Conservation (phyloP, 768 basidiomycete genomes). For the Coprinopsis cinerea region DNA sequence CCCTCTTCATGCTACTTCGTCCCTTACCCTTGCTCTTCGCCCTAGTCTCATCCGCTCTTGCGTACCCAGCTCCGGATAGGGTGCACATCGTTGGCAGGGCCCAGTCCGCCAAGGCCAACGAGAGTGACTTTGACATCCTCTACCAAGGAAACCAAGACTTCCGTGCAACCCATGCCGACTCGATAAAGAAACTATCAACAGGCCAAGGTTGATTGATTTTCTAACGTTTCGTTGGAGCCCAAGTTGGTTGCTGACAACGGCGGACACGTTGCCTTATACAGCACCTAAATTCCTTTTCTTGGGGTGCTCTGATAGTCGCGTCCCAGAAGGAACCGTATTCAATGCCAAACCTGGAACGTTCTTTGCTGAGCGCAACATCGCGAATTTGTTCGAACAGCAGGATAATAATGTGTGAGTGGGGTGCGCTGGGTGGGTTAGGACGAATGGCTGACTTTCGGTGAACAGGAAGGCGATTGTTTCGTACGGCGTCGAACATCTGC, state of each 20-base stretch:
- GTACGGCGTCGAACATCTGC: constrained; percentile 21
- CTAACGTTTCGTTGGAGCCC: not conserved
- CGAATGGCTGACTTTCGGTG: not conserved
- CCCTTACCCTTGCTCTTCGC: not conserved
- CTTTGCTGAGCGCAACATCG: constrained; percentile 35
- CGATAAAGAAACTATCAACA: constrained; percentile 23
- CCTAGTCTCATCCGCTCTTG: constrained; percentile 12
- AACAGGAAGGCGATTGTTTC: constrained; percentile 24
- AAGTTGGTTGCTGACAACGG: not conserved
- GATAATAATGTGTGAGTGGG: constrained; percentile 30
- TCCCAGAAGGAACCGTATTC: constrained; percentile 9
- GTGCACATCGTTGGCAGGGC: constrained; percentile 14
- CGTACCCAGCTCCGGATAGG: constrained; percentile 14
- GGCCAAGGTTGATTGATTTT: constrained; percentile 24
- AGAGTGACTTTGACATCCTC: constrained; percentile 12
- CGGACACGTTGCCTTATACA: constrained; percentile 4
- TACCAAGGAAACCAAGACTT: constrained; percentile 26
- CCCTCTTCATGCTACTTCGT: not conserved
- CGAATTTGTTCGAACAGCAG: constrained; percentile 31
- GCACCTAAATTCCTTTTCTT: constrained; percentile 16
- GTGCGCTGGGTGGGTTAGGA: not conserved
- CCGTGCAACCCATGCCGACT: constrained; percentile 14
- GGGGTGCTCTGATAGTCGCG: constrained; percentile 10
- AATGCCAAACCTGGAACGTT: constrained; percentile 27
- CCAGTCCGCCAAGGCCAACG: constrained; percentile 21